A percentile compares a stretch with the other conserved stretches of the same genome.
phyloP scores from a whole-genome alignment of 2,329 filamentous ascomycete genomes.

The Colletotrichum eleusines region DNA sequence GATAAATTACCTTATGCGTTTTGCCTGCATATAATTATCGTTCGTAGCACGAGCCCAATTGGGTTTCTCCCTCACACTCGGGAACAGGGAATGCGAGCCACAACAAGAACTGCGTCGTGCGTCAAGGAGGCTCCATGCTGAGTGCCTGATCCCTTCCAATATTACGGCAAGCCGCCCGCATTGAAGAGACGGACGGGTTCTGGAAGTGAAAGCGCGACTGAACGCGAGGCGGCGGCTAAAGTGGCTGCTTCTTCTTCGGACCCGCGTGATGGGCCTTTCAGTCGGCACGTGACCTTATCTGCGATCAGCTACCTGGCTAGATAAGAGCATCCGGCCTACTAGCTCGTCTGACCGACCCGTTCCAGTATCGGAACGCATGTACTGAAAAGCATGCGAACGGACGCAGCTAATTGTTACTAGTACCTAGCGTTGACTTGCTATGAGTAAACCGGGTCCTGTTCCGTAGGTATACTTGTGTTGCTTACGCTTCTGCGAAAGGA shows the following conservation, averaged over 20 bases:
- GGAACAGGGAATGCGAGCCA: constrained; percentile 31
- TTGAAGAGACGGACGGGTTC: constrained; percentile 21
- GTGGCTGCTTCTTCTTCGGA: constrained; percentile 29
- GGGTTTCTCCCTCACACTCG: background rate
- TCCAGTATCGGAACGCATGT: background rate
- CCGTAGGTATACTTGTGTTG: constrained; percentile 1
- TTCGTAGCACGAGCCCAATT: constrained; percentile 14
- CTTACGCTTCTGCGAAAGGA: background rate
- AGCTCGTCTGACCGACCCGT: background rate
- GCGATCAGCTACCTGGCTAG: too few species aligned
- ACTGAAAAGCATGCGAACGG: background rate
- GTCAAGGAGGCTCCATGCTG: constrained; percentile 40
- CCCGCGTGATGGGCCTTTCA: background rate
- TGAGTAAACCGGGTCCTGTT: constrained; percentile 5
- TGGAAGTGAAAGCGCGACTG: constrained; percentile 28
- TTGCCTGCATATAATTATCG: constrained; percentile 7
- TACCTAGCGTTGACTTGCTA: background rate
- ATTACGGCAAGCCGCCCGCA: constrained; percentile 30
- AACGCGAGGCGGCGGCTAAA: constrained; percentile 31
- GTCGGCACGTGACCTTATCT: background rate
- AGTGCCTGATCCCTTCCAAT: constrained; percentile 22
- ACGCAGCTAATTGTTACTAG: background rate
- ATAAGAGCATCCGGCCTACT: background rate
- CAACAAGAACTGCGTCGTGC: constrained; percentile 12
- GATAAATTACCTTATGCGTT: constrained; percentile 17